Percentiles rank a stretch among this genome's conserved stretches.
These are phyloP conservation scores for Teunomyces kruisii DNA, from an alignment of 805 yeast genomes.

Conservation along the genomic window DNA sequence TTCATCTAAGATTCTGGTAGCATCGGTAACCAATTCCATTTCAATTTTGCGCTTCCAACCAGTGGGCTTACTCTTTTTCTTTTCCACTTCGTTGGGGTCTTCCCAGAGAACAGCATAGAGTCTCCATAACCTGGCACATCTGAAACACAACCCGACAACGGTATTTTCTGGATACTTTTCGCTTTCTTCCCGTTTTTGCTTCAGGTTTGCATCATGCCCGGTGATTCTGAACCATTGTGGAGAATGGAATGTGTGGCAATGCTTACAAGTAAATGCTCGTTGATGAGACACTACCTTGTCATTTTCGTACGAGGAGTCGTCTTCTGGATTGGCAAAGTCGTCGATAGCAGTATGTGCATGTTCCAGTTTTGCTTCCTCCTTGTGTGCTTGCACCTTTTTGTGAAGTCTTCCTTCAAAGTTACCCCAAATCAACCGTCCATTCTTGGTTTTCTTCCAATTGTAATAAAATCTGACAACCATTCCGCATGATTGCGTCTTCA, in stretches of 20 bases:
- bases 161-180: slow-evolving; percentile 18
- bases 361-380: slow-evolving; percentile 14
- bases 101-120: slow-evolving; percentile 88
- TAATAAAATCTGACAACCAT: slow-evolving; percentile 87
- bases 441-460: slow-evolving; percentile 84
- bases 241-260: slow-evolving; percentile 60
- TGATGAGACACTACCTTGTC: slow-evolving; percentile 44
- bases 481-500: slow-evolving; percentile 69
- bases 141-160: slow-evolving; percentile 66
- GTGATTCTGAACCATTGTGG: slow-evolving; percentile 71
- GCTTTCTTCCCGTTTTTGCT: slow-evolving; percentile 16
- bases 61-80: slow-evolving; percentile 43
- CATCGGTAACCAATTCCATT: slow-evolving; percentile 63
- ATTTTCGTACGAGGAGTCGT: slow-evolving; percentile 69
- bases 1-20: slow-evolving; percentile 51
- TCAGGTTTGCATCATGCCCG: slow-evolving; percentile 48
- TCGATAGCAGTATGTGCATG: slow-evolving; percentile 27
- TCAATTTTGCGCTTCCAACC: slow-evolving; percentile 66
- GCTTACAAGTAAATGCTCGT: slow-evolving; percentile 61
- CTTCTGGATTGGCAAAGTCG: slow-evolving; percentile 60
- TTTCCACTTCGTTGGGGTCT: slow-evolving; percentile 65
- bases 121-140: slow-evolving; percentile 93
- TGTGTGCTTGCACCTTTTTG: slow-evolving; percentile 48
- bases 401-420: slow-evolving; percentile 69
- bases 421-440: slow-evolving; percentile 81